These are phyloP conservation scores for Dryas drummondii DNA, from an alignment of 306 rosid species.

Conservation along the genomic window DNA sequence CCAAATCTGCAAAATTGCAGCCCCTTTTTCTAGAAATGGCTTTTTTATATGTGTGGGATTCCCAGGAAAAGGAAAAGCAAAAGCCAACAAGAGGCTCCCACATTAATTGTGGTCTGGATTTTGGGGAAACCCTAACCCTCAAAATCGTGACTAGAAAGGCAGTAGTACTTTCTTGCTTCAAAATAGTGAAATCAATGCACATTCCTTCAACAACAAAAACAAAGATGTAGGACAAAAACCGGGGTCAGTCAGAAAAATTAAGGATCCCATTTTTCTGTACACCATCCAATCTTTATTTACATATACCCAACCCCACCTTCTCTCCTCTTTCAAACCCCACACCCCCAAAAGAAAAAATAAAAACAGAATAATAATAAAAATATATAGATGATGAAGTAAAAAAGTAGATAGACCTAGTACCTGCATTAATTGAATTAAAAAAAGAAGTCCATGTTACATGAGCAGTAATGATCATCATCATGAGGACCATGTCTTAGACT, in stretches of 20 bases:
- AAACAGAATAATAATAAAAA: not conserved
- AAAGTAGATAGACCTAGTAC: slow-evolving; percentile 14
- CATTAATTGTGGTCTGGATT: not conserved
- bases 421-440: slow-evolving; percentile 30
- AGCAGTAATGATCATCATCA: slow-evolving; percentile 15
- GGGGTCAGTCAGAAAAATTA: slow-evolving; percentile 35
- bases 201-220: slow-evolving; percentile 61
- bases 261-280: slow-evolving; percentile 24
- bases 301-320: slow-evolving; percentile 26
- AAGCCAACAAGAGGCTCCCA: not conserved
- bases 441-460: slow-evolving; percentile 23
- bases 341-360: not conserved
- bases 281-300: slow-evolving; percentile 9
- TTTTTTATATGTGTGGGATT: not conserved
- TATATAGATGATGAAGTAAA: not conserved
- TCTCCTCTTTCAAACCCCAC: slow-evolving; percentile 2
- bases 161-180: not conserved
- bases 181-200: slow-evolving; percentile 52
- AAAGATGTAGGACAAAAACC: slow-evolving; percentile 57
- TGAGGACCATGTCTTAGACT: slow-evolving; percentile 30
- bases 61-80: not conserved
- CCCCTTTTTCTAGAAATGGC: not conserved
- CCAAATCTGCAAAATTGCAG: slow-evolving; percentile 1
- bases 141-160: not conserved
- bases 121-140: not conserved